phyloP scores from a whole-genome alignment of 2,329 filamentous ascomycete species.

The Septoria linicola region DNA sequence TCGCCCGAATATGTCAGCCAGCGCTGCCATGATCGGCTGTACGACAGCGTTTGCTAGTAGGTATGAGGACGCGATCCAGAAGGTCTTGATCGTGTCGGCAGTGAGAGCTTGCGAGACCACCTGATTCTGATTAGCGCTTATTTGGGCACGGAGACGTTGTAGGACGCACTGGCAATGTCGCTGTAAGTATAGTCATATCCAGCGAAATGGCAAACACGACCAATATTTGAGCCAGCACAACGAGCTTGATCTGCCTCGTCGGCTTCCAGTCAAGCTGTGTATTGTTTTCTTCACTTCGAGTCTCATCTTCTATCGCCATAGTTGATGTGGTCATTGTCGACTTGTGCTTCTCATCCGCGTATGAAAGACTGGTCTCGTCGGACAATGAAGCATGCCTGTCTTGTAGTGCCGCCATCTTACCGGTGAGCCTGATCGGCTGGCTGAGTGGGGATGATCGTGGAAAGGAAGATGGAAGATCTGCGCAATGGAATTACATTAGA shows the following conservation, averaged over 20 bases:
- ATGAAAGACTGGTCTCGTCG: background rate
- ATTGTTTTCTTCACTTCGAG: background rate
- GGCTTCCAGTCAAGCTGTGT: conserved; percentile 38
- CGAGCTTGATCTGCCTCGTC: conserved; percentile 42
- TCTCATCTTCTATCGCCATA: background rate
- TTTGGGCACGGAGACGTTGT: conserved; percentile 8
- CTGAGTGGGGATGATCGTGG: background rate
- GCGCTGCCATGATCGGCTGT: conserved; percentile 44
- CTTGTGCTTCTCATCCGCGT: conserved; percentile 10
- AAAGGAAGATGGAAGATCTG: background rate
- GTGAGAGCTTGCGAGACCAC: conserved; percentile 40
- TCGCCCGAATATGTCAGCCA: conserved; percentile 52
- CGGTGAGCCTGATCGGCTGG: too few relatives aligned
- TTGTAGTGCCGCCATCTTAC: background rate
- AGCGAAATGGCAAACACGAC: conserved; percentile 52
- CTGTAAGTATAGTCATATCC: conserved; percentile 50
- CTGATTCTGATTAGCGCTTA: conserved; percentile 19
- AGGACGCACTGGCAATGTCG: conserved; percentile 44
- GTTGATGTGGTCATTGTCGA: conserved; percentile 10
- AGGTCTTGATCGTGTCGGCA: conserved; percentile 41
- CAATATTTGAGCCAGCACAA: conserved; percentile 45
- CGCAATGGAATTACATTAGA: background rate
- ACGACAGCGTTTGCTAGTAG: conserved; percentile 47
- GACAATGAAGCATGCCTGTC: conserved; percentile 1
- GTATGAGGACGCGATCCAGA: conserved; percentile 54